Evolutionary conservation across 2,329 filamentous ascomycete genomes (phyloP), one percentile per base, ranked within the genome.

Genomic region (Davidsoniella eucalypti): DNA sequence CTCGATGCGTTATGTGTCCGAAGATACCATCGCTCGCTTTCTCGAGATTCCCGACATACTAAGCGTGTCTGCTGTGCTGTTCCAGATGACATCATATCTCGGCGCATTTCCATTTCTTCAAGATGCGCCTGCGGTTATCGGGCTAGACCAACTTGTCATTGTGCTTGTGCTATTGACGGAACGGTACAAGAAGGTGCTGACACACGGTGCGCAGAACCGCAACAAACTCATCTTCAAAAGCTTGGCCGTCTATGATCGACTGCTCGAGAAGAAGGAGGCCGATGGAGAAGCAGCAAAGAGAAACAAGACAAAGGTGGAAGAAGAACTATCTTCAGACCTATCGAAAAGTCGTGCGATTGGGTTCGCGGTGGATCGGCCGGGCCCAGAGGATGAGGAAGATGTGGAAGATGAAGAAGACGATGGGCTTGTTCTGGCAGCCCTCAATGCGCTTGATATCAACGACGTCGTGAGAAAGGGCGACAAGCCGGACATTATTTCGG

Each of bases 61-160:
- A 23, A 73, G 70, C 47, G 80, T 75, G 6, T 82, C 80, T 3
- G 72, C 80, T 2, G 72, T 87, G 41, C 59, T 87, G 43, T 86
- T 84, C 58, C 80, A 84, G 58, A 81, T 85, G 71, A 62, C 80
- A 2, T 80, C 78, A 4, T 83, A 80, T 56, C 68, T 86, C 1
- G 83, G 79, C 29, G 78, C 82, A 1, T 87, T 87, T 53, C 83
- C 83, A 0, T 86, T 86, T 55, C 68, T 83, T 2, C 71, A 75
- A 48, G 77, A 84, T 58, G 82, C 81, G 0, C 83, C 83, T 0
- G 79, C 73, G 2, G 78, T 85, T 2, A 63, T 87, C 45, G 79
- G 81, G 7, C 72, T 82, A 41, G 77, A 84, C 54, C 78, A 80
- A 57, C 66, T 86, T 63, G 70, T 87, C 52, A 83, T 84, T 66